Evolutionary conservation across 495 filamentous ascomycete genomes (phyloP).

Genomic region (Penicillium cosmopolitanum): DNA sequence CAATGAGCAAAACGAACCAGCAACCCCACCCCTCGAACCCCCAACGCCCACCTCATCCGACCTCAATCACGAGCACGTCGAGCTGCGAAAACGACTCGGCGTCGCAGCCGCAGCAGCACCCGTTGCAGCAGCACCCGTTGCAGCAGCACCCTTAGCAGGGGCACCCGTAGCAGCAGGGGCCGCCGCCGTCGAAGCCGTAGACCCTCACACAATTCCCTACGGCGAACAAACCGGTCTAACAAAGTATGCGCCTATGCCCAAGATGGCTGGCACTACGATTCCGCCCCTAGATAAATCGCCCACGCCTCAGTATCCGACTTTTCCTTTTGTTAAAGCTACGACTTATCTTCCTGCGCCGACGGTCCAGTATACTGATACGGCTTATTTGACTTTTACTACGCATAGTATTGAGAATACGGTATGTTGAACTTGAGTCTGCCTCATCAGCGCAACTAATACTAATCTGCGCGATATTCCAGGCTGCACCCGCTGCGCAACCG

Average conservation of each 20-base stretch:
- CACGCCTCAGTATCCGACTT: slow-evolving; percentile 65
- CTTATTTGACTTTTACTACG: slow-evolving; percentile 58
- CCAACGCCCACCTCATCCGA: slow-evolving; percentile 19
- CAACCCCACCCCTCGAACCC: slow-evolving; percentile 16
- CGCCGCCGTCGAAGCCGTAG: slow-evolving; percentile 6
- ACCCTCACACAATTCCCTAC: slow-evolving; percentile 59
- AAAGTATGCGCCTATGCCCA: slow-evolving; percentile 75
- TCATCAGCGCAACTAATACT: too few relatives aligned
- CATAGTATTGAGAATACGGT: slow-evolving; percentile 67
- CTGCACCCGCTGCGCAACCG: slow-evolving; percentile 39
- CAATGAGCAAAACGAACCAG: too few relatives aligned
- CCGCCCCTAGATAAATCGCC: slow-evolving; percentile 48
- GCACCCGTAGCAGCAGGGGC: too few relatives aligned
- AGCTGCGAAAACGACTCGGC: slow-evolving; percentile 37
- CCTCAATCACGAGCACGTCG: slow-evolving; percentile 19
- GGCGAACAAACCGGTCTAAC: slow-evolving; percentile 64
- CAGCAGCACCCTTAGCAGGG: too few relatives aligned
- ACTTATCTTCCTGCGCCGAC: slow-evolving; percentile 59
- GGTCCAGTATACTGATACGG: slow-evolving; percentile 64
- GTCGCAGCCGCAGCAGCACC: not conserved
- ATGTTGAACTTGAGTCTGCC: not conserved
- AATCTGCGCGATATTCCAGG: too few relatives aligned
- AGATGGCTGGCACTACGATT: slow-evolving; percentile 66
- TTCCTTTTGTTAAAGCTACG: slow-evolving; percentile 59
- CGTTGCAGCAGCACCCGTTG: too few relatives aligned